phyloP scores from a whole-genome alignment of 1,139 yeast species.

The Blastobotrys aristatus region DNA sequence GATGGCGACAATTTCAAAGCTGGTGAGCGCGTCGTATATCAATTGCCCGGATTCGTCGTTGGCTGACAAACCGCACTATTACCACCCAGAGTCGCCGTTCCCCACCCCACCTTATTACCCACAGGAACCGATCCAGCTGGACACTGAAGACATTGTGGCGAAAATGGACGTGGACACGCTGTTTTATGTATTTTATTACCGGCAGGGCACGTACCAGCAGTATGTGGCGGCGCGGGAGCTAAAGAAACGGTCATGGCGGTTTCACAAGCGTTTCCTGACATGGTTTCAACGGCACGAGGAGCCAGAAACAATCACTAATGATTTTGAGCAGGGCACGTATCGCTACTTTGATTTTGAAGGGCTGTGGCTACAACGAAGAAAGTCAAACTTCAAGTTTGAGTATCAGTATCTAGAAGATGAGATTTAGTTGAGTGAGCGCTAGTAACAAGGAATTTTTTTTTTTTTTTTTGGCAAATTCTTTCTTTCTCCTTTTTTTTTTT shows the following conservation, averaged over 20 bases:
- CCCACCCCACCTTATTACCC: conserved; percentile 93
- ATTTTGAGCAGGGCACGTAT: conserved; percentile 49
- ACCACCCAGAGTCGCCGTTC: conserved; percentile 78
- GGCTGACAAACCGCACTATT: conserved; percentile 79
- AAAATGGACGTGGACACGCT: conserved; percentile 84
- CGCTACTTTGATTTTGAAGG: conserved; percentile 90
- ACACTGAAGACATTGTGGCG: conserved; percentile 46
- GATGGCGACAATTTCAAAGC: conserved; percentile 49
- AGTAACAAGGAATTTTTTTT: background rate
- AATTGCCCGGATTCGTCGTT: conserved; percentile 93
- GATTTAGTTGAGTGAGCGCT: no score
- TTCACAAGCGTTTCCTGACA: conserved; percentile 66
- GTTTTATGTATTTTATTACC: conserved; percentile 86
- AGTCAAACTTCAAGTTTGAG: conserved; percentile 60
- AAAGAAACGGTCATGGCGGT: conserved; percentile 80
- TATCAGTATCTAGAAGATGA: conserved; percentile 43
- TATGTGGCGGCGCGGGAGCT: conserved; percentile 83
- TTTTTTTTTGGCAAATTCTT: conserved; percentile 1
- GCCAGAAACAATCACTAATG: conserved; percentile 44
- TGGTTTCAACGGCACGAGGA: conserved; percentile 75
- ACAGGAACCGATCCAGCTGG: conserved; percentile 62
- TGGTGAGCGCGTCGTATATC: conserved; percentile 69
- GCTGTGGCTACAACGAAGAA: conserved; percentile 82
- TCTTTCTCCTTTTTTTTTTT: background rate
- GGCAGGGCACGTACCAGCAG: conserved; percentile 64